A percentile compares a stretch with the other conserved stretches of the same genome.
phyloP scores from a whole-genome alignment of 169 alveolate genomes.

The Theileria parva region DNA sequence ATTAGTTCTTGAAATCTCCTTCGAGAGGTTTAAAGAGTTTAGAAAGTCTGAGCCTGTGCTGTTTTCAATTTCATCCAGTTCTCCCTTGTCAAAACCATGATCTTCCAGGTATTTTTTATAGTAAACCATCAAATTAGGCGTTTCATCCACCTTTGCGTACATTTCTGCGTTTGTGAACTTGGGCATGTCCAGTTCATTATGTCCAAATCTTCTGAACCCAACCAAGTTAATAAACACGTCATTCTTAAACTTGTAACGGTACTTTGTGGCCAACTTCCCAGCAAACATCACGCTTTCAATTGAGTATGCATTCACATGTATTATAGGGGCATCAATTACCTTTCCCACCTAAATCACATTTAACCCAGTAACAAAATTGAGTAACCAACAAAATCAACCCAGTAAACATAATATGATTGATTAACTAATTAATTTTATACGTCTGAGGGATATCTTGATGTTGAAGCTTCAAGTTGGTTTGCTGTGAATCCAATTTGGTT shows the following conservation, averaged over 20 bases:
- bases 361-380: constrained; percentile 64
- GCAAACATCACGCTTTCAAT: constrained; percentile 90
- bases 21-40: constrained; percentile 7
- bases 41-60: constrained; percentile 43
- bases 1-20: constrained; percentile 77
- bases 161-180: constrained; percentile 91
- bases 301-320: constrained; percentile 93
- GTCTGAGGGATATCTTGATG: constrained; percentile 88
- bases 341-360: constrained; percentile 73
- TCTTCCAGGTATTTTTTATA: constrained; percentile 80
- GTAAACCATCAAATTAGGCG: constrained; percentile 76
- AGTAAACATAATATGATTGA: too few relatives aligned
- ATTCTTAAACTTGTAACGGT: constrained; percentile 83
- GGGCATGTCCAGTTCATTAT: constrained; percentile 95
- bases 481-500: constrained; percentile 96
- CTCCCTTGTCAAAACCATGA: constrained; percentile 76
- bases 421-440: constrained; percentile 17
- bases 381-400: neutral
- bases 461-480: constrained; percentile 86
- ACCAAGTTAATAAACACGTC: constrained; percentile 90
- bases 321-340: constrained; percentile 89
- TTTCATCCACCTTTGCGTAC: constrained; percentile 84
- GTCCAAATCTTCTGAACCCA: constrained; percentile 92
- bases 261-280: constrained; percentile 87
- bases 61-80: constrained; percentile 72